Evolutionary conservation across 2,329 filamentous ascomycete species (phyloP), one percentile per base, ranked within the genome.

Genomic region (Pseudocercospora fijiensis): DNA sequence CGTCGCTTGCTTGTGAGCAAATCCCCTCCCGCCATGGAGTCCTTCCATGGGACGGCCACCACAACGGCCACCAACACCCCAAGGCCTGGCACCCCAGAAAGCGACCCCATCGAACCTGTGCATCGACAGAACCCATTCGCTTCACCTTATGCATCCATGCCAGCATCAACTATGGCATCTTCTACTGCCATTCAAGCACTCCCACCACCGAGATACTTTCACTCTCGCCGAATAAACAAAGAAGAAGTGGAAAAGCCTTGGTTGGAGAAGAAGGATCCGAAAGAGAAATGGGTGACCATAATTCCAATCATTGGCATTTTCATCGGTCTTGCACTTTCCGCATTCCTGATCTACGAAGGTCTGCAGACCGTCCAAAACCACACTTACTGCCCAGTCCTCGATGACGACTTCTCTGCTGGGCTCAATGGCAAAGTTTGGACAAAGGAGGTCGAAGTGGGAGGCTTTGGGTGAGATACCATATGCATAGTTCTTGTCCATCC

Each of bases 261-360:
- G 91, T 78, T 89, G 43, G 78, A 84, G n/a, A 88, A 87, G 74
- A 86, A 82, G 62, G 88, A 93, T 69, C 88, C 89, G 11, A 89
- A 87, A 75, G 90, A 94, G 82, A 95, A 92, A 80, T 95, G 91
- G 91, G 87, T 91, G 8, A 92, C 88, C 2, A 92, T 94, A 67
- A 84, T 96, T 62, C 91, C 91, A 2, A 74, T 92, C 47, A 75
- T 91, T 24, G 91, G 90, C 53, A 85, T 95, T 57, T 55, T 87
- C 2, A 65, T 92, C 13, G 91, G 91, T 13, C 75, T 94, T 37
- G 84, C 76, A 2, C 78, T 93, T 45, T 85, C 88, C 0, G 90
- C 83, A 0, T 85, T 93, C 71, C 78, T 95, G 51, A 81, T 95
- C 55, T 95, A 87, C 83, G 88, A 93, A 69, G 91, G 91, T 3